A percentile compares a stretch with the other conserved stretches of the same genome.
phyloP scores from a whole-genome alignment of 2,329 filamentous ascomycete species.

The Fusarium sp. region DNA sequence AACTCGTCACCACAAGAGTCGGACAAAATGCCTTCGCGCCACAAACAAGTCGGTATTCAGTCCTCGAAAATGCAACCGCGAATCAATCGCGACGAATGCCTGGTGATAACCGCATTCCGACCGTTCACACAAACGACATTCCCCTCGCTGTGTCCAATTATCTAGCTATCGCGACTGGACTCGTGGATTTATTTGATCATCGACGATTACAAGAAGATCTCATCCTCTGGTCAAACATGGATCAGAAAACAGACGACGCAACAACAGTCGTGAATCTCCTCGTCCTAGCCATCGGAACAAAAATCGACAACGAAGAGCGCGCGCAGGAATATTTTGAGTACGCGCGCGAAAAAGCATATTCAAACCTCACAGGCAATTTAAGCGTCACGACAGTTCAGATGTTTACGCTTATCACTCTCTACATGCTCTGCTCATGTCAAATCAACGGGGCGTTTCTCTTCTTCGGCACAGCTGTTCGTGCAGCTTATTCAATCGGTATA shows the following conservation, averaged over 20 bases:
- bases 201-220: constrained; percentile 54
- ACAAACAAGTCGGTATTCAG: constrained; percentile 61
- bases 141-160: constrained; percentile 51
- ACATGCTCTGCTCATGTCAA: constrained; percentile 66
- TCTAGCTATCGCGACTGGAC: constrained; percentile 55
- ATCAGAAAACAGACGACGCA: constrained; percentile 50
- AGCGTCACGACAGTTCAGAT: constrained; percentile 62
- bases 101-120: constrained; percentile 41
- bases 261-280: constrained; percentile 60
- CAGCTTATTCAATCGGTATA: constrained; percentile 64
- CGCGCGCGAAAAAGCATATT: constrained; percentile 58
- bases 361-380: constrained; percentile 58
- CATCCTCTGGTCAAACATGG: constrained; percentile 54
- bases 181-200: constrained; percentile 62
- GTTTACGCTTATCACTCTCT: constrained; percentile 62
- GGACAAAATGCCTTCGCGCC: constrained; percentile 63
- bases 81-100: constrained; percentile 37
- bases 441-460: constrained; percentile 66
- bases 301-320: constrained; percentile 54
- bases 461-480: constrained; percentile 64
- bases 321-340: constrained; percentile 62
- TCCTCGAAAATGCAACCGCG: constrained; percentile 58
- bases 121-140: constrained; percentile 45
- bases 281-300: constrained; percentile 62
- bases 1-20: constrained; percentile 61